Evolutionary conservation across 2,329 filamentous ascomycete genomes (phyloP).

Genomic region (Dactylellina cionopaga): DNA sequence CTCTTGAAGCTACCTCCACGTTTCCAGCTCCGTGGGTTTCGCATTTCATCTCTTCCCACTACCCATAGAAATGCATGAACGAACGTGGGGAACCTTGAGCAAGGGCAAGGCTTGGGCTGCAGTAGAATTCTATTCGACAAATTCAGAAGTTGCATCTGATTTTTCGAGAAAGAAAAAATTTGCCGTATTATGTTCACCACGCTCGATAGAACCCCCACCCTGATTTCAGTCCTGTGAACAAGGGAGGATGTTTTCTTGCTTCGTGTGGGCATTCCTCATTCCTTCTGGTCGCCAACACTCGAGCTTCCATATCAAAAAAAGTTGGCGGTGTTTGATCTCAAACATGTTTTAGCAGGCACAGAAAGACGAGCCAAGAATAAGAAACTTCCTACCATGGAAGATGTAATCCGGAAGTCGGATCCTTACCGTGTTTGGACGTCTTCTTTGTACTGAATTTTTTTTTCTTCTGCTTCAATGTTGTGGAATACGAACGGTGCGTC

Average conservation of each 20-base stretch:
- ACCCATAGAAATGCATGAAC: constrained; percentile 37
- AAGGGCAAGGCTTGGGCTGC: constrained; percentile 32
- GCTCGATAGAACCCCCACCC: neutral
- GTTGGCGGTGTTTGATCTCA: constrained; percentile 20
- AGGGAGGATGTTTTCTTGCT: too few relatives aligned
- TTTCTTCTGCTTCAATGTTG: constrained; percentile 4
- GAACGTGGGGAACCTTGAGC: constrained; percentile 53
- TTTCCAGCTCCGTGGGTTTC: constrained; percentile 52
- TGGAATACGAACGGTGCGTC: constrained; percentile 8
- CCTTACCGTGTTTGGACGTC: neutral
- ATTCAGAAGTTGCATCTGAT: constrained; percentile 43
- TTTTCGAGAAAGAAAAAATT: constrained; percentile 10
- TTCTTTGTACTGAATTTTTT: neutral
- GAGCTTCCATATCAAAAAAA: constrained; percentile 15
- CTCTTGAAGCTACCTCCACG: constrained; percentile 39
- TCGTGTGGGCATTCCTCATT: constrained; percentile 51
- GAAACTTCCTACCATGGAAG: neutral
- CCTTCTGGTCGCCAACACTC: constrained; percentile 18
- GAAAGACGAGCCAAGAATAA: neutral
- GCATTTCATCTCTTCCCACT: constrained; percentile 43
- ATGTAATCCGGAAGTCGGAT: neutral
- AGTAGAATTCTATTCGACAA: constrained; percentile 25
- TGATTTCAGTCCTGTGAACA: too few relatives aligned
- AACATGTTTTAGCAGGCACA: constrained; percentile 16
- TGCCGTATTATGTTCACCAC: neutral